These are phyloP conservation scores for Lasiodiplodia citricola DNA, from an alignment of 2,329 filamentous ascomycete species.

Conservation along the genomic window DNA sequence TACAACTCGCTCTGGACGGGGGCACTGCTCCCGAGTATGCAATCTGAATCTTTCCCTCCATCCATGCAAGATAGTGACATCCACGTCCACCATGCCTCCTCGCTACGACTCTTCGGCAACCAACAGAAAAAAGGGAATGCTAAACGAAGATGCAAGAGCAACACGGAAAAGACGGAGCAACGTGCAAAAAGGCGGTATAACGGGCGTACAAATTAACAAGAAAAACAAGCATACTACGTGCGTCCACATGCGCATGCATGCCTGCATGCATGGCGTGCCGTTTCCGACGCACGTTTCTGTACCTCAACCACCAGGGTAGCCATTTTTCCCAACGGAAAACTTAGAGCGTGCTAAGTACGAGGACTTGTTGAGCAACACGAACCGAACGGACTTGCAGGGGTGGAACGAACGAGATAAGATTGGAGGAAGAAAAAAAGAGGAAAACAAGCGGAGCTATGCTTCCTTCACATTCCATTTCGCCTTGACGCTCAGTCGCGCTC, in stretches of 20 bases:
- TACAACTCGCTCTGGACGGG: not conserved
- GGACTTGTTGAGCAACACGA: not conserved
- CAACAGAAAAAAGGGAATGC: too few species aligned
- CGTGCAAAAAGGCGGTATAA: not conserved
- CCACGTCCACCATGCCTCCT: too few species aligned
- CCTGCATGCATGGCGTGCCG: not conserved
- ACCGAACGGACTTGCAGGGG: too few species aligned
- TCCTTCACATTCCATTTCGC: not conserved
- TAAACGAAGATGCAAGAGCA: not conserved
- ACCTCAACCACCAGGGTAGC: too few species aligned
- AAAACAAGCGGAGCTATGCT: not conserved
- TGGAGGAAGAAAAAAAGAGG: not conserved
- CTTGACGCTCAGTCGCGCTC: not conserved
- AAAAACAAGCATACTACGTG: not conserved
- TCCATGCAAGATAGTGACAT: too few species aligned
- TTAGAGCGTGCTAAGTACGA: not conserved
- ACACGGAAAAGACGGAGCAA: not conserved
- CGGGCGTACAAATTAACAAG: not conserved
- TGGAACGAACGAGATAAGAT: not conserved
- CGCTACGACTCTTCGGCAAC: too few species aligned
- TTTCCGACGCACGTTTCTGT: not conserved
- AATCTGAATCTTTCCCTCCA: too few species aligned
- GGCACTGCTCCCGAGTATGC: too few species aligned
- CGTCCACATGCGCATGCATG: not conserved
- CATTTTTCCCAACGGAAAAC: not conserved